These are phyloP conservation scores for Cinnamomum chago DNA, from an alignment of 164 flowering plant genomes.

Conservation along the genomic window DNA sequence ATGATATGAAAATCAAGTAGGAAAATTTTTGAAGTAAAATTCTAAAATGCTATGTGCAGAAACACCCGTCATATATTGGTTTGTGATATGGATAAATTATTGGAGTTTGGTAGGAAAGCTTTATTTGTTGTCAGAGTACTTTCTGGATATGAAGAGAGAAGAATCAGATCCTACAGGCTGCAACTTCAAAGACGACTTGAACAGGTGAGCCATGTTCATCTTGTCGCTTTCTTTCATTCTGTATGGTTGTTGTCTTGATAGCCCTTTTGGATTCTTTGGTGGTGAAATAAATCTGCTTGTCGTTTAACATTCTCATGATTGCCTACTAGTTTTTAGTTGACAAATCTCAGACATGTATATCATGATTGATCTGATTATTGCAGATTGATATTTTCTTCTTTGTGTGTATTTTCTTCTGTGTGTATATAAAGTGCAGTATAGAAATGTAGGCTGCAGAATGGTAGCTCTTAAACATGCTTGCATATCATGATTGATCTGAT, in stretches of 20 bases:
- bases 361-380: background rate
- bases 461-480: background rate
- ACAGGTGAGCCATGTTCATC: conserved; percentile 24
- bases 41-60: conserved; percentile 1
- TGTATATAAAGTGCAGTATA: background rate
- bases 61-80: background rate
- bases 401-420: too few species aligned
- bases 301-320: background rate
- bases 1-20: too few species aligned
- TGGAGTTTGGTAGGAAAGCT: conserved; percentile 77
- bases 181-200: conserved; percentile 50
- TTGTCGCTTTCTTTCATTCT: background rate
- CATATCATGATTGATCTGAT: background rate
- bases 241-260: background rate
- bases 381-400: too few species aligned
- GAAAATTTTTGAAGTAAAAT: too few species aligned
- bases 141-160: conserved; percentile 87
- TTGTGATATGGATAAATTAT: conserved; percentile 49
- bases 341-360: too few species aligned
- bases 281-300: background rate
- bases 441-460: background rate
- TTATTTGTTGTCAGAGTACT: conserved; percentile 77
- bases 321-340: background rate
- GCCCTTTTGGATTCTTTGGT: background rate
- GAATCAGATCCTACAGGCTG: conserved; percentile 61